A percentile compares a stretch with the other conserved stretches of the same genome.
These are phyloP conservation scores for Scheffersomyces coipomensis DNA, from an alignment of 805 yeast genomes.

Conservation along the genomic window DNA sequence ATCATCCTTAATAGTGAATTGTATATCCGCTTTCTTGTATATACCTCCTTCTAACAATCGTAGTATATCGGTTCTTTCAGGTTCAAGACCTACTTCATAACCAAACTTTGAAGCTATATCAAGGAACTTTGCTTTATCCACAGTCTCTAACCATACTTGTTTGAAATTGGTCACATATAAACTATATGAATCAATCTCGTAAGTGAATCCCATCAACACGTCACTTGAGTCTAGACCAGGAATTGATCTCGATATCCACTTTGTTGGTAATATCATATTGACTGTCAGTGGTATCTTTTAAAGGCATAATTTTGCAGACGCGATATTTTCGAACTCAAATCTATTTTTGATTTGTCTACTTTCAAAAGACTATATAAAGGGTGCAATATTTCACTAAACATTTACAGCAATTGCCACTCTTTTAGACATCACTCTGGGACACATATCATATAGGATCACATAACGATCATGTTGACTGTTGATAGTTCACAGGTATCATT, in stretches of 20 bases:
- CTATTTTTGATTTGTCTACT: too few species aligned
- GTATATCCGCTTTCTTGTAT: not conserved
- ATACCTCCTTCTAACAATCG: constrained; percentile 7
- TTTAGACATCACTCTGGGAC: too few species aligned
- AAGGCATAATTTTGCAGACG: not conserved
- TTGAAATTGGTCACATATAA: constrained; percentile 25
- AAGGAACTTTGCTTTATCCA: constrained; percentile 11
- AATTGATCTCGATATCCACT: constrained; percentile 9
- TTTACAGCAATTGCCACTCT: too few species aligned
- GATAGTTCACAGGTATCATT: too few species aligned
- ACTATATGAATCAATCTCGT: constrained; percentile 12
- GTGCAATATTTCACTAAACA: too few species aligned
- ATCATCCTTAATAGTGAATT: not conserved
- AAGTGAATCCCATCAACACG: constrained; percentile 13
- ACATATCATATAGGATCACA: too few species aligned
- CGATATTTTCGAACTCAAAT: too few species aligned
- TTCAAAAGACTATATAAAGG: too few species aligned
- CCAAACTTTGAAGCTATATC: constrained; percentile 22
- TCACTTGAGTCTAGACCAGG: constrained; percentile 1
- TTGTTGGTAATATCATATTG: constrained; percentile 7
- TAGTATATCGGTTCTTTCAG: constrained; percentile 14
- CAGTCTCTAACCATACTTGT: constrained; percentile 24
- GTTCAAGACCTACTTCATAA: constrained; percentile 22
- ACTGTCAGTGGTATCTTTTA: not conserved
- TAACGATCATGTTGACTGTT: too few species aligned